These are phyloP conservation scores for Chimonanthus salicifolius DNA, from an alignment of 164 flowering plant species.

Conservation along the genomic window DNA sequence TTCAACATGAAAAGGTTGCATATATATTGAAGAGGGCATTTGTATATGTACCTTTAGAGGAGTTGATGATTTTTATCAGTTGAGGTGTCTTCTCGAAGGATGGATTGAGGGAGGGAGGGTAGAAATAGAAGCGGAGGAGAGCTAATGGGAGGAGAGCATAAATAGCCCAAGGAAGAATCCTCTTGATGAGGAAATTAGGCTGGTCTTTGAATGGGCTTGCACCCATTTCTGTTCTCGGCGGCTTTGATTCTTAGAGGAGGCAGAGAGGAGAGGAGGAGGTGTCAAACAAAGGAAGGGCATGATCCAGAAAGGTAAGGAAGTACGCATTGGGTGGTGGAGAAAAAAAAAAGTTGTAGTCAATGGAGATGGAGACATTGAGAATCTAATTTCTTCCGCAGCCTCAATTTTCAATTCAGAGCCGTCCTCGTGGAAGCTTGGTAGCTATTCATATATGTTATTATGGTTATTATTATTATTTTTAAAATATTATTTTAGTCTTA, in stretches of 20 bases:
- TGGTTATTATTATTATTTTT: too few species aligned
- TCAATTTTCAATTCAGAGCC: background rate
- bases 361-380: background rate
- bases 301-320: background rate
- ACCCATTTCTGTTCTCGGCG: constrained; percentile 24
- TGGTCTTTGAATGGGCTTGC: constrained; percentile 36
- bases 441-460: too few species aligned
- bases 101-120: constrained; percentile 22
- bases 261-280: background rate
- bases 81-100: background rate
- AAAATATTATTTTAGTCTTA: too few species aligned
- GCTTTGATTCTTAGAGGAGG: background rate
- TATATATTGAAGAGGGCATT: too few species aligned
- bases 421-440: too few species aligned
- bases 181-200: constrained; percentile 26
- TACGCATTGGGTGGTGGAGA: constrained; percentile 1
- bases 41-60: background rate
- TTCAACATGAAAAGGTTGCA: too few species aligned
- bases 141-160: constrained; percentile 46
- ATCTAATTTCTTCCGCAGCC: background rate
- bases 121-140: constrained; percentile 45
- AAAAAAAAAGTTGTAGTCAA: background rate
- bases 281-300: background rate
- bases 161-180: constrained; percentile 40
- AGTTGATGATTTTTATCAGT: background rate